These are phyloP conservation scores for Trypanosoma congolense DNA, from an alignment of 208 protist genomes.

Conservation along the genomic window DNA sequence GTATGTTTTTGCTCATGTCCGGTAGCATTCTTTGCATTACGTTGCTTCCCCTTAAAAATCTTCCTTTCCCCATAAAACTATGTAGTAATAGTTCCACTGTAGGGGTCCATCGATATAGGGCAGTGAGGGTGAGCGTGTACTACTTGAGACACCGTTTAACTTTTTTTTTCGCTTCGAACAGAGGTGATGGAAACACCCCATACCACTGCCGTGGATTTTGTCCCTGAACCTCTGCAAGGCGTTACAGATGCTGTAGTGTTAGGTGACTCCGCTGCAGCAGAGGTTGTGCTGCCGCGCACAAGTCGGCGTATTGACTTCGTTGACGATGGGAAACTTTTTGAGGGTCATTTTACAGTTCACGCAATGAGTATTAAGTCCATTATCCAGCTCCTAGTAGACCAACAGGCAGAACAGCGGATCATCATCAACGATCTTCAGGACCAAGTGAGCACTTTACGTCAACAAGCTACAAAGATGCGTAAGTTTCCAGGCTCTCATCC, in stretches of 20 bases:
- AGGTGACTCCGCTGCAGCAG: conserved; percentile 19
- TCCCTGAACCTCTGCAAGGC: conserved; percentile 14
- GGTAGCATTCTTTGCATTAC: no score
- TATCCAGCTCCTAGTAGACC: conserved; percentile 71
- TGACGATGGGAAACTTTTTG: conserved; percentile 87
- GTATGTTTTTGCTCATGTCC: no score
- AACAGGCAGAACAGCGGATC: conserved; percentile 67
- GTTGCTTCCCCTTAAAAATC: no score
- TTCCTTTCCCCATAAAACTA: no score
- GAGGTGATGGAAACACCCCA: conserved; percentile 12
- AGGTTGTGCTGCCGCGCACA: conserved; percentile 13
- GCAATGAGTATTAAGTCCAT: conserved; percentile 74
- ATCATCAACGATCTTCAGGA: conserved; percentile 79
- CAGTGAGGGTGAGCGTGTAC: no score
- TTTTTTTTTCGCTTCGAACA: background rate
- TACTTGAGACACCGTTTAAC: background rate
- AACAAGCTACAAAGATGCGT: conserved; percentile 28
- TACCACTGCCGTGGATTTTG: conserved; percentile 22
- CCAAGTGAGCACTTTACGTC: conserved; percentile 57
- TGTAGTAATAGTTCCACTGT: background rate
- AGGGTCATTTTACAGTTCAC: conserved; percentile 85
- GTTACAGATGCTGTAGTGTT: conserved; percentile 15
- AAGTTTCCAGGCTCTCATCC: background rate
- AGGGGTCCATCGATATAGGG: background rate
- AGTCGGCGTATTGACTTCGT: conserved; percentile 55